Base-by-base conservation (phyloP, 768 basidiomycete genomes). In the Psilocybe sp. region DNA sequence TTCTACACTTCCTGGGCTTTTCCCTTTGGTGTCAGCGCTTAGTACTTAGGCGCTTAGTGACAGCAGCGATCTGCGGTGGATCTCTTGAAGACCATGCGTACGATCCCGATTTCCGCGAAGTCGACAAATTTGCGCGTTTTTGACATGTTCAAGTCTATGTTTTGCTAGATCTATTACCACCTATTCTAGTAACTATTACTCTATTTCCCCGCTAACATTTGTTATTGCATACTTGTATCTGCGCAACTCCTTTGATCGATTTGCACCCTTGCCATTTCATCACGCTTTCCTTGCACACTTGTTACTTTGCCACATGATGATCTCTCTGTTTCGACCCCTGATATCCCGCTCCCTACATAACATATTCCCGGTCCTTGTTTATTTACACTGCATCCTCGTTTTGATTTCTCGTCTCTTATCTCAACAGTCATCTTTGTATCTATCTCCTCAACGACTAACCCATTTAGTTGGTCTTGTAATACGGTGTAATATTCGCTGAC, bases 61-160 rank as follows among this genome's bases (percentile, higher is more conserved):
- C 63, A 37, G 46, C 60, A 23, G 44, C 44, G 20, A 57, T 41
- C 23, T 28, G 7, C 23, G 23, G 23, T 28, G 23, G 23, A 28
- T 28, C 23, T 28, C 23, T 7, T 28, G 23, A 3, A 28, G 23
- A 7, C 23, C 23, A 28, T 28, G 23, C 23, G 23, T 28, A 28
- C 23, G 23, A 28, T 28, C 23, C 23, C 23, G 23, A 28, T 28
- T 28, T 7, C 7, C 23, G 41, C 10, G 7, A 28, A 14, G 23
- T 42, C 31, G 3, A 15, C 34, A 23, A 9, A 34, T 14, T 34
- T 19, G n/a, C n/a, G 6, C 23, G 14, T 16, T 37, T 20, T 4
- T 39, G 18, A n/a, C 36, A 19, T 35, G 12, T 35, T 46, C 35
- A 4, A 13, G 31, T 34, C 16, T 28, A 15, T 14, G 20, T 39